Evolutionary conservation across 805 yeast species (phyloP).

Genomic region (Ogataea angusta): DNA sequence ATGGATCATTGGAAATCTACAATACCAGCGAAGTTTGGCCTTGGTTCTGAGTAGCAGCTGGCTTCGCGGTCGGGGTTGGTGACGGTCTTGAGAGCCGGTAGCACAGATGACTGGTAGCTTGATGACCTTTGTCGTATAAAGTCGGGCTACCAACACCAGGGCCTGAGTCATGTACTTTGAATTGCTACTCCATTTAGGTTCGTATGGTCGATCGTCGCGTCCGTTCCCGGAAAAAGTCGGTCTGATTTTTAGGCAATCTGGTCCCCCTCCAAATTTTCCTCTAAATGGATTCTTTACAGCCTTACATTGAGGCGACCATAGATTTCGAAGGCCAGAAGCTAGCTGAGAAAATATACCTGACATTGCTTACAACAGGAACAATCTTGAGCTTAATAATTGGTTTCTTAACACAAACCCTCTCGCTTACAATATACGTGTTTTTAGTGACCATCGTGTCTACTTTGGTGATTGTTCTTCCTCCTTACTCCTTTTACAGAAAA

Average conservation of each 20-base stretch:
- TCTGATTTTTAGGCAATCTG: background rate
- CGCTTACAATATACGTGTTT: constrained; percentile 38
- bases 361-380: constrained; percentile 32
- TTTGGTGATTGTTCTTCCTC: constrained; percentile 46
- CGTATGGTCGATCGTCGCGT: constrained; percentile 4
- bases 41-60: background rate
- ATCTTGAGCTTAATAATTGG: constrained; percentile 47
- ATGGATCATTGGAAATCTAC: background rate
- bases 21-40: background rate
- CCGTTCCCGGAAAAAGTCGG: background rate
- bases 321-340: constrained; percentile 54
- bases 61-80: too few species aligned
- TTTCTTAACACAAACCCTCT: constrained; percentile 43
- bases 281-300: constrained; percentile 22
- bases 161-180: background rate
- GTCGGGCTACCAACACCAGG: background rate
- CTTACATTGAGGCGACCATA: constrained; percentile 32
- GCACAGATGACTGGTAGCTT: background rate
- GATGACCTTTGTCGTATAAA: background rate
- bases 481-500: constrained; percentile 54
- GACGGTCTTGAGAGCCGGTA: background rate
- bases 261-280: background rate
- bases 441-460: constrained; percentile 34
- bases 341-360: constrained; percentile 34
- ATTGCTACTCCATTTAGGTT: background rate